Percentiles rank a stretch among this genome's conserved stretches.
phyloP scores from a whole-genome alignment of 495 filamentous ascomycete genomes.

The Cenococcum geophilum region DNA sequence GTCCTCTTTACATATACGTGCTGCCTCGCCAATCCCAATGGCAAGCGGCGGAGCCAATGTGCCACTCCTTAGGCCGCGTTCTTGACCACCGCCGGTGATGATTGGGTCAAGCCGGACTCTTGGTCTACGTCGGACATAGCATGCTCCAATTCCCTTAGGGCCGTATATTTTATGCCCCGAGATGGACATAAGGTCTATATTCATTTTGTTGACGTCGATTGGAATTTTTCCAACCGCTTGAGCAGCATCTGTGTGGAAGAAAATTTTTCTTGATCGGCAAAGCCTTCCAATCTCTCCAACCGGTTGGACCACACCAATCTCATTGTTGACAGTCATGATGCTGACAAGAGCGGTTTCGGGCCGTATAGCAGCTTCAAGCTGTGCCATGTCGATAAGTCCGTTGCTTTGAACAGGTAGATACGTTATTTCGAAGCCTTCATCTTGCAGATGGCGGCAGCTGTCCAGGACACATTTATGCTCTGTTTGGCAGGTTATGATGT shows the following conservation, averaged over 20 bases:
- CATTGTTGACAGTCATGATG: slow-evolving; percentile 99
- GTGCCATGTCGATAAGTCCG: slow-evolving; percentile 74
- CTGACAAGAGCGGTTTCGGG: slow-evolving; percentile 89
- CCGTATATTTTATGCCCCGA: slow-evolving; percentile 99
- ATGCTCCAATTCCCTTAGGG: slow-evolving; percentile 93
- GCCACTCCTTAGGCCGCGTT: slow-evolving; percentile 87
- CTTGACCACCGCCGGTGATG: slow-evolving; percentile 93
- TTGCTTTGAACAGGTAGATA: slow-evolving; percentile 85
- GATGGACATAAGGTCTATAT: slow-evolving; percentile 96
- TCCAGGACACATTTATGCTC: slow-evolving; percentile 99
- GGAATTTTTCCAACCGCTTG: slow-evolving; percentile 98
- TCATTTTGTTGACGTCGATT: slow-evolving; percentile 92
- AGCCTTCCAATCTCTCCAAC: slow-evolving; percentile 88
- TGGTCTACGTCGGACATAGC: slow-evolving; percentile 86
- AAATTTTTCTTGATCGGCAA: slow-evolving; percentile 85
- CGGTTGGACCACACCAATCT: slow-evolving; percentile 97
- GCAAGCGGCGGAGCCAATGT: slow-evolving; percentile 84
- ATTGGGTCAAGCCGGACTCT: slow-evolving; percentile 92
- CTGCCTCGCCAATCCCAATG: slow-evolving; percentile 93
- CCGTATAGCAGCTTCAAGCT: slow-evolving; percentile 84
- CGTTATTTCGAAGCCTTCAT: slow-evolving; percentile 92
- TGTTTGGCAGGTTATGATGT: slow-evolving; percentile 94
- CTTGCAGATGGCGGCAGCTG: slow-evolving; percentile 91
- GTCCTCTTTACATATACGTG: slow-evolving; percentile 82
- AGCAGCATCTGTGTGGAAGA: slow-evolving; percentile 97